These are phyloP conservation scores for Alternaria sp. DNA, from an alignment of 2,329 filamentous ascomycete species.

Conservation along the genomic window DNA sequence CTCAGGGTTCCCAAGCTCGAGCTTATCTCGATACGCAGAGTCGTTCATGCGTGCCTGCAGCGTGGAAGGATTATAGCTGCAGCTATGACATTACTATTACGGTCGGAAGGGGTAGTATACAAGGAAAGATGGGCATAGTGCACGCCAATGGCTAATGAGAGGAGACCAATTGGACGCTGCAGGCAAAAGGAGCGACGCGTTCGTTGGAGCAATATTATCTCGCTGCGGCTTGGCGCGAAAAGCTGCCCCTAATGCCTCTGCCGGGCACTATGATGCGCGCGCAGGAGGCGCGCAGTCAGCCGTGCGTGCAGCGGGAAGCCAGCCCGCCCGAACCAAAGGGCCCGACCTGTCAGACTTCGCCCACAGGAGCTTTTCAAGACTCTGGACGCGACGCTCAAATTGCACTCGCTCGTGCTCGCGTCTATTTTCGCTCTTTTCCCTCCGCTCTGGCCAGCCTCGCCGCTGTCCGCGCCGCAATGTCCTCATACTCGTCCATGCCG, in stretches of 20 bases:
- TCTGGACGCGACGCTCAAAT: not conserved
- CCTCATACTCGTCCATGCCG: slow-evolving; percentile 49
- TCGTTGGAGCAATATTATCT: slow-evolving; percentile 28
- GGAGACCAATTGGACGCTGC: slow-evolving; percentile 19
- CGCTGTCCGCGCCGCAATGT: slow-evolving; percentile 42
- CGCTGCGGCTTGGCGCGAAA: slow-evolving; percentile 25
- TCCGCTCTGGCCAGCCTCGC: slow-evolving; percentile 18
- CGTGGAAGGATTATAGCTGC: slow-evolving; percentile 5
- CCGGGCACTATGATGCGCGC: slow-evolving; percentile 26
- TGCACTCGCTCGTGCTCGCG: not conserved
- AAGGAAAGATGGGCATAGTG: slow-evolving; percentile 12
- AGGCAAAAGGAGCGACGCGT: slow-evolving; percentile 37
- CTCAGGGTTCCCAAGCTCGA: slow-evolving; percentile 26
- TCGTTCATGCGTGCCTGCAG: slow-evolving; percentile 22
- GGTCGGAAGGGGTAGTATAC: slow-evolving; percentile 10
- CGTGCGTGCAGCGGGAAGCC: slow-evolving; percentile 26
- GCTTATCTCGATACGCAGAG: slow-evolving; percentile 22
- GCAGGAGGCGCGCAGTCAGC: slow-evolving; percentile 20
- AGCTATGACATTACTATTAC: slow-evolving; percentile 40
- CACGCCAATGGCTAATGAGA: slow-evolving; percentile 18
- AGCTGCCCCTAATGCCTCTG: slow-evolving; percentile 27
- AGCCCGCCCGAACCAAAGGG: slow-evolving; percentile 16
- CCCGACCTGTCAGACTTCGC: slow-evolving; percentile 15
- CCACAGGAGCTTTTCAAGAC: too few species aligned
- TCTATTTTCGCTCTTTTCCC: not conserved